Evolutionary conservation across 208 protist genomes (phyloP), one percentile per base, ranked within the genome.

Genomic region (Leishmania mexicana): DNA sequence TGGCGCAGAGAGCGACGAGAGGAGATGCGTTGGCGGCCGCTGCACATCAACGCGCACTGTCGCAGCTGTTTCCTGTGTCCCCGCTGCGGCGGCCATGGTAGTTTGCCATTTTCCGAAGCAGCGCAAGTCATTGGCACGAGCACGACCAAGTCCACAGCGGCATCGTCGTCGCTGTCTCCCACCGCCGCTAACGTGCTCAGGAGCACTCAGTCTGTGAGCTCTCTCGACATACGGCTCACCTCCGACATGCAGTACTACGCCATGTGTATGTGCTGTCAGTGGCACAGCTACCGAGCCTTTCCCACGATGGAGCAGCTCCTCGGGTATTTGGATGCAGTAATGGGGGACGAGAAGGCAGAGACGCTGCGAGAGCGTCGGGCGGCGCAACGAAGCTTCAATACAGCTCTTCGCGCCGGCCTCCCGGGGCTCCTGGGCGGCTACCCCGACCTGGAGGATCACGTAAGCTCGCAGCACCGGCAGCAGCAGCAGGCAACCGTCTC

Each of bases 241-340:
- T 54, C 45, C 35, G 79, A 78, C 45, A 73, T 93, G 81, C 78
- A 77, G 19, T 93, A 95, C 84, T 83, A 81, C 54, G 80, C 83
- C 24, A 77, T 73, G 8, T 95, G 92, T 47, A 42, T 75, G 13
- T 92, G 88, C 79, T 93, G 92, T 81, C 84, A 89, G 67, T 95
- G 89, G 89, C 83, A 83, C 35, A 83, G 83, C 70, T 89, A 74
- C 40, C 78, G 76, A 24, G 80, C 73, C 38, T 92, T 92, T 40
- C 45, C 76, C 5, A 79, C 80, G 3, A 88, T 89, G 83, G 73
- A 83, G 58, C 74, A 75, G 47, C 76, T 91, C 1, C 40, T 84
- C 38, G 70, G 40, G 11, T 87, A 91, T 82, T 54, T 91, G 62
- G 60, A 87, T 58, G 72, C 57, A 57, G 35, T 35, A 1, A 77